Conservation (phyloP, 129 eudicot genomes). For the Pulicaria dysenterica region DNA sequence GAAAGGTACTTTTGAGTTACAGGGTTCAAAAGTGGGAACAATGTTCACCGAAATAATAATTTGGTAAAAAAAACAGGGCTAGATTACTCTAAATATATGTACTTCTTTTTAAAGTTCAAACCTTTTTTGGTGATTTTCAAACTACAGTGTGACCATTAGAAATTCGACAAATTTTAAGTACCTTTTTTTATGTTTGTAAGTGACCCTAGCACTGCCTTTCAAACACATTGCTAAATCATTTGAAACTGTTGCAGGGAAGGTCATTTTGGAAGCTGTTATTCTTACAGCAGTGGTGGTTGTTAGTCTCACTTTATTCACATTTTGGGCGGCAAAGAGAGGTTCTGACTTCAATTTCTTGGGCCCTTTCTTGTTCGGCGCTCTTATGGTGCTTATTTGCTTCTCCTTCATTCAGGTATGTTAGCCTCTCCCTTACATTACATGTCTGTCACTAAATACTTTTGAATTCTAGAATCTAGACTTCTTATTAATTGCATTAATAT, state of each 20-base stretch:
- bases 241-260: conserved; percentile 51
- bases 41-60: background rate
- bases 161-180: background rate
- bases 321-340: conserved; percentile 92
- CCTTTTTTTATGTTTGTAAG: background rate
- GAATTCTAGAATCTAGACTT: conserved; percentile 25
- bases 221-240: background rate
- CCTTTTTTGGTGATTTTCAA: background rate
- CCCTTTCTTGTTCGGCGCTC: conserved; percentile 78
- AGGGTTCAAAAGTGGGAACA: too few species aligned
- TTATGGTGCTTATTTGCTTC: conserved; percentile 64
- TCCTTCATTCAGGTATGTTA: conserved; percentile 64
- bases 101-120: background rate
- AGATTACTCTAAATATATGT: background rate
- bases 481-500: background rate
- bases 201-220: background rate
- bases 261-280: conserved; percentile 69
- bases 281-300: conserved; percentile 72
- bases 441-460: background rate
- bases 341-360: conserved; percentile 80
- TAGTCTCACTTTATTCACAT: conserved; percentile 77
- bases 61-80: too few species aligned
- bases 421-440: background rate
- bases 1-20: background rate
- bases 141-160: background rate